Percentiles rank a stretch among this genome's conserved stretches.
Evolutionary conservation across 2,329 filamentous ascomycete species (phyloP).

Genomic region (Plectosphaerella plurivora): DNA sequence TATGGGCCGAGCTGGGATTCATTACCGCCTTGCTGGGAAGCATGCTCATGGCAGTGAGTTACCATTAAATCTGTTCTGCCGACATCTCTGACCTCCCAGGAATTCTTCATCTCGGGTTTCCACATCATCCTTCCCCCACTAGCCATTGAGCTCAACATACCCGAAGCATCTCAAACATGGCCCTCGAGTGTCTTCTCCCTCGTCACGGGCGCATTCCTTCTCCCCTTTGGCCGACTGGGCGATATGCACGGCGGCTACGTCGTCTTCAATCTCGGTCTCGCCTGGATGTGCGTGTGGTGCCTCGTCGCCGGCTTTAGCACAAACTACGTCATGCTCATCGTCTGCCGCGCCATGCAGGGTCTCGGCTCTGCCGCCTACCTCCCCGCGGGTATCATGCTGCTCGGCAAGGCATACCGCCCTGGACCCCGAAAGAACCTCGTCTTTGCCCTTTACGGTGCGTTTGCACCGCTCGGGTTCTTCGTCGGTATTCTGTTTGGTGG

Average conservation of each 20-base stretch:
- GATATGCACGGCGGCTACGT: constrained; percentile 60
- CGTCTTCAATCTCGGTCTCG: constrained; percentile 54
- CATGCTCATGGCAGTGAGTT: constrained; percentile 55
- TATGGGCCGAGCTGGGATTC: constrained; percentile 56
- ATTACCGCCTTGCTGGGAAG: constrained; percentile 58
- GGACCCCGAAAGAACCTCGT: constrained; percentile 69
- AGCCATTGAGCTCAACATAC: constrained; percentile 57
- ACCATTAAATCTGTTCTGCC: no score
- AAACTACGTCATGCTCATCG: constrained; percentile 65
- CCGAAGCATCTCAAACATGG: constrained; percentile 58
- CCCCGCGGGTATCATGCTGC: constrained; percentile 65
- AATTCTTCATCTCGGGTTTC: constrained; percentile 77
- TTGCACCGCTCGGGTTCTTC: constrained; percentile 55
- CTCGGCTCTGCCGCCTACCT: constrained; percentile 69
- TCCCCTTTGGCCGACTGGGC: constrained; percentile 57
- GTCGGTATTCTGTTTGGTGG: constrained; percentile 65
- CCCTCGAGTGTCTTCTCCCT: constrained; percentile 59
- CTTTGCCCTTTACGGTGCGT: constrained; percentile 54
- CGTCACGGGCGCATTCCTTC: constrained; percentile 51
- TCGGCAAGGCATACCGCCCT: constrained; percentile 64
- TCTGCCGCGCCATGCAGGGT: constrained; percentile 70
- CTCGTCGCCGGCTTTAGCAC: constrained; percentile 66
- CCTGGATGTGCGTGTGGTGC: constrained; percentile 66
- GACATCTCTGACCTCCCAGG: constrained; percentile 28
- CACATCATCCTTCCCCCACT: constrained; percentile 67